phyloP scores from a whole-genome alignment of 2,329 filamentous ascomycete species.

The Magnaporthiopsis poae region DNA sequence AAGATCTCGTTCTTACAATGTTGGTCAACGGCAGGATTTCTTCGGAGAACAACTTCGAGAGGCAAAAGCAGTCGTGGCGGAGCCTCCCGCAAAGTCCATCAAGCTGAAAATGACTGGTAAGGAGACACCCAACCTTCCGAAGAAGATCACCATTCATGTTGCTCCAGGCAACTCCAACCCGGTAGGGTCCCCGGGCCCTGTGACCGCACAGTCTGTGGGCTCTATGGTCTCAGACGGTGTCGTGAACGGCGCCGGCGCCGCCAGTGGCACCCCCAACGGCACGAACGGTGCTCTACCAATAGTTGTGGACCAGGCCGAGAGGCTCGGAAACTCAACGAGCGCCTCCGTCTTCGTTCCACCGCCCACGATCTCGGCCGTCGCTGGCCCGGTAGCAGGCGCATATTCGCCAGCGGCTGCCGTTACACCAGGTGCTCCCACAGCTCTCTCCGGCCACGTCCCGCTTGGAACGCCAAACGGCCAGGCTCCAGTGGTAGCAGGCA shows the following conservation, averaged over 20 bases:
- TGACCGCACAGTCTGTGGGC: conserved; percentile 24
- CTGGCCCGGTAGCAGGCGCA: background rate
- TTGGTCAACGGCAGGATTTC: conserved; percentile 40
- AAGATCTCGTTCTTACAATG: background rate
- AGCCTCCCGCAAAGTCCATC: conserved; percentile 61
- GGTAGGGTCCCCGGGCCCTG: conserved; percentile 41
- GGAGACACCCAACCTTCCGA: conserved; percentile 36
- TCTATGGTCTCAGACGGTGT: conserved; percentile 15
- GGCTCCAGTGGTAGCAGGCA: conserved; percentile 2
- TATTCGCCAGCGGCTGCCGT: background rate
- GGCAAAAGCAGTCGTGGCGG: conserved; percentile 61
- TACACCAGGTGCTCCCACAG: background rate
- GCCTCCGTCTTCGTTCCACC: background rate
- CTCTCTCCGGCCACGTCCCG: conserved; percentile 15
- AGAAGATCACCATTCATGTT: conserved; percentile 64
- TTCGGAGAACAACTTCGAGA: conserved; percentile 60
- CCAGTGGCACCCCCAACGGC: conserved; percentile 15
- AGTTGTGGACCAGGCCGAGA: background rate
- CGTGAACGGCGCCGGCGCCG: conserved; percentile 8
- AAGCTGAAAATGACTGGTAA: conserved; percentile 60
- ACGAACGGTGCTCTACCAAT: background rate
- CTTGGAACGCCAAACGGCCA: conserved; percentile 21
- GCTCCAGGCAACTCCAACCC: conserved; percentile 47
- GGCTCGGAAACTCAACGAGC: background rate
- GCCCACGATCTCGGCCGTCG: background rate